Base-by-base conservation (phyloP, 2,329 filamentous ascomycete species). In the Epichloe sibirici region DNA sequence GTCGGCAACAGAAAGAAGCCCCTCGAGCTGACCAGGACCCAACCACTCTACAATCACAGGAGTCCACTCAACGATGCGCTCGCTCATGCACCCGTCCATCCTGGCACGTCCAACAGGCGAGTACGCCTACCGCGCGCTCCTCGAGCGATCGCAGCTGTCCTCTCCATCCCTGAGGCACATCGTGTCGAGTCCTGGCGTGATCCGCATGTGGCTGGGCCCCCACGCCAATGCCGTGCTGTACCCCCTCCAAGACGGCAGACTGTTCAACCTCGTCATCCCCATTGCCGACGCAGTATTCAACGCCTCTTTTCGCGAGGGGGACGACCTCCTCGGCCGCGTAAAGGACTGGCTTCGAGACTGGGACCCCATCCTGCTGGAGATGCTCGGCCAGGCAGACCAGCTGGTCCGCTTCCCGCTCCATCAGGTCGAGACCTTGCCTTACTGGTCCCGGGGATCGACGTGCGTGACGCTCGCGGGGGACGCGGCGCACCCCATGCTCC, bases 401-500 rank as follows among this genome's bases (percentile, higher is more conserved):
- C 54, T 59, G 12, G 46, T 43, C 13, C 45, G 43, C 48, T 55
- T 53, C 38, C 57, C 53, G 9, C 40, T 58, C 23, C 48, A 49
- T 8, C 49, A 49, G n/a, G 23, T 55, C 5, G 45, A 50, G 25
- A 38, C 45, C 8, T 25, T 57, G 13, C 54, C 56, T 2, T 49
- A 13, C 5, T 58, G 54, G 51, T 44, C 40, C 5, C 44, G 45
- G 12, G 57, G 52, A 9, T 31, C 31, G 31, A 31, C 31, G 13
- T 31, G 28, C 17, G 55, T 59, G 11, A 51, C 53, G 15, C 49
- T 61, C 17, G 47, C 53, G 12, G 57, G 58, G 2, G 58, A 59
- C 23, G 56, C 58, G 3, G 55, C 55, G 1, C 58, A 60, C 52
- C 55, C 61, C 4, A 60, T 57, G 23, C 49, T 58, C 0, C 61